These are phyloP conservation scores for Globisporangium rhizosaccharum DNA, from an alignment of 352 stramenopile genomes.

Conservation along the genomic window DNA sequence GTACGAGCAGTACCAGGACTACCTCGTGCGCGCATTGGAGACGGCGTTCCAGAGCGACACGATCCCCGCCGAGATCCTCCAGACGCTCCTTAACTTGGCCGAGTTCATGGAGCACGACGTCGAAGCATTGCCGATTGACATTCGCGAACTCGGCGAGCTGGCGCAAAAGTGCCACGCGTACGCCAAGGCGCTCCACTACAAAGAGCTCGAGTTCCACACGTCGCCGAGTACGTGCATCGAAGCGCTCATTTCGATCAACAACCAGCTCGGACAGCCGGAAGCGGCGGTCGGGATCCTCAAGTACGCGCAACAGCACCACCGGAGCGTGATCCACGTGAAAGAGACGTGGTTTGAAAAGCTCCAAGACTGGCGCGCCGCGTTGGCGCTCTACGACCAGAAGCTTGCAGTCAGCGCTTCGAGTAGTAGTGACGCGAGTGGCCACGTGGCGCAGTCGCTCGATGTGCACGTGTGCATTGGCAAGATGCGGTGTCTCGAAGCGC, in stretches of 20 bases:
- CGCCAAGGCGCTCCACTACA: slow-evolving; percentile 94
- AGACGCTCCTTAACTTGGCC: slow-evolving; percentile 95
- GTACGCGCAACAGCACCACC: slow-evolving; percentile 80
- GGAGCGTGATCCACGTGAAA: slow-evolving; percentile 84
- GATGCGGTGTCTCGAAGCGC: slow-evolving; percentile 96
- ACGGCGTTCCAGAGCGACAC: slow-evolving; percentile 90
- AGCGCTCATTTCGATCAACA: slow-evolving; percentile 98
- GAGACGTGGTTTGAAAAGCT: slow-evolving; percentile 98
- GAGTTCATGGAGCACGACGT: slow-evolving; percentile 99
- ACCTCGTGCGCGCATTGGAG: slow-evolving; percentile 92
- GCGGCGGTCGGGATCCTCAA: slow-evolving; percentile 97
- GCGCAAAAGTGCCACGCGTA: slow-evolving; percentile 96
- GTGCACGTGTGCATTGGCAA: slow-evolving; percentile 94
- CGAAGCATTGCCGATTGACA: slow-evolving; percentile 94
- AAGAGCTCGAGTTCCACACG: slow-evolving; percentile 95
- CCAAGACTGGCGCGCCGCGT: slow-evolving; percentile 94
- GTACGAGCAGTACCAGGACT: slow-evolving; percentile 89
- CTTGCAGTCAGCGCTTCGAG: slow-evolving; percentile 11
- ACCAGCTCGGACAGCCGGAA: slow-evolving; percentile 95
- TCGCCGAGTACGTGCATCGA: slow-evolving; percentile 95
- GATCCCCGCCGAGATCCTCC: slow-evolving; percentile 95
- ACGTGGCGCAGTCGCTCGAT: slow-evolving; percentile 34
- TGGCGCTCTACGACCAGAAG: slow-evolving; percentile 92
- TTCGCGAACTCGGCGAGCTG: slow-evolving; percentile 92
- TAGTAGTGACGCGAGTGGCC: not conserved